Evolutionary conservation across 139 green algal species (phyloP).

Genomic region (Volvox africanus): DNA sequence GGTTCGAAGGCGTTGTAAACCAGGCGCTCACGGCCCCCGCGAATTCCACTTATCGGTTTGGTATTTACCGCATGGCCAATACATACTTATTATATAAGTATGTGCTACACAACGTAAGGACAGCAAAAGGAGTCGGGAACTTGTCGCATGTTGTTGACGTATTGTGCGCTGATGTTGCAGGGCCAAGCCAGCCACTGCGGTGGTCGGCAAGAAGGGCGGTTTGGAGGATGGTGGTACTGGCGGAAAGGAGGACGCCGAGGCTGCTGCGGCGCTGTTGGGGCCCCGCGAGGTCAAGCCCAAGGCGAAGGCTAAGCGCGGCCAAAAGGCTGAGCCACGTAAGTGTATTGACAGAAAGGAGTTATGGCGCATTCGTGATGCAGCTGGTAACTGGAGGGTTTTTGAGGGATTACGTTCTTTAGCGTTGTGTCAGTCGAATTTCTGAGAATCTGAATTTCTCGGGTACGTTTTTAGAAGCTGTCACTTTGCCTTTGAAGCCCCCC

Average conservation of each 20-base stretch:
- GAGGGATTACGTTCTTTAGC: background rate
- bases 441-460: too few relatives aligned
- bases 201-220: background rate
- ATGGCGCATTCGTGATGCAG: background rate
- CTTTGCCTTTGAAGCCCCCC: background rate
- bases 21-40: background rate
- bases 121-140: background rate
- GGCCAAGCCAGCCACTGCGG: background rate
- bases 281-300: background rate
- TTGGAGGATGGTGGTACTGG: background rate
- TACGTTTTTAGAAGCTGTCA: background rate
- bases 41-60: background rate
- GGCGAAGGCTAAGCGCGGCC: background rate
- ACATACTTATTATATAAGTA: background rate
- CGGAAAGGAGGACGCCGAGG: background rate
- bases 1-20: background rate
- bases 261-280: background rate
- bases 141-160: background rate
- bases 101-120: background rate
- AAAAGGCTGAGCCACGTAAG: slow-evolving; percentile 18
- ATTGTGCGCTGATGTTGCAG: background rate
- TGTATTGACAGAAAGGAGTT: background rate
- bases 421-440: background rate
- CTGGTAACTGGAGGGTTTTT: background rate
- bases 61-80: background rate